Base-by-base conservation (phyloP, 129 eudicot genomes). In the Helichrysum umbraculigerum region DNA sequence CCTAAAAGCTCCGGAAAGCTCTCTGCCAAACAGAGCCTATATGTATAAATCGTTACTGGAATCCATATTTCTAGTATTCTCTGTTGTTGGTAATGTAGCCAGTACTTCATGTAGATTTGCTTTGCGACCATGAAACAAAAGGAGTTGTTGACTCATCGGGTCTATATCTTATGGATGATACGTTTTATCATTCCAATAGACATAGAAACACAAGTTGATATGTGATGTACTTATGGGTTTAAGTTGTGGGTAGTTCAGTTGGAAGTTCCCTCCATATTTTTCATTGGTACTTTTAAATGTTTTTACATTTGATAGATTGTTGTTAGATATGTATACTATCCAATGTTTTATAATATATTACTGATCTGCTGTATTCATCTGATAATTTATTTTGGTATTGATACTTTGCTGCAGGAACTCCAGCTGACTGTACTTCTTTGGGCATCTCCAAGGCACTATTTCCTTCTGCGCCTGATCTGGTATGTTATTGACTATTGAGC, bases 401-500 rank as follows among this genome's bases (percentile, higher is more conserved):
- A 59, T 22, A 17, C 71, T 82, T 80, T 68, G 39, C 85, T 71
- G 39, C 86, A 94, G 99, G 99, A 78, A 91, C 97, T 52, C 98
- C 98, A 33, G 96, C 98, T 25, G 98, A 94, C 77, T 94, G 98
- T 80, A 75, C 98, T 61, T 91, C 97, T 12, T 66, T 94, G 80
- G 97, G 98, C 33, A 74, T 91, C 75, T 88, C 98, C 9, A 71
- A 85, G 70, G 84, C 87, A 28, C 87, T 94, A 30, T 94, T 94
- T 84, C 85, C 97, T 70, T 84, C 81, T 3, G 75, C 68, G 64
- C 98, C 98, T 73, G 97, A 94, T 85, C 82, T 94, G 93, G 99
- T 91, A 91, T 41, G 71, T 81, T 25, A 61, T 74, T 52, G n/a
- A 41, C 79, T 25, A 61, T 74, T 52, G n/a, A 41, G 52, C 70